phyloP scores from a whole-genome alignment of 768 basidiomycete genomes.

The Boletus insuetus region DNA sequence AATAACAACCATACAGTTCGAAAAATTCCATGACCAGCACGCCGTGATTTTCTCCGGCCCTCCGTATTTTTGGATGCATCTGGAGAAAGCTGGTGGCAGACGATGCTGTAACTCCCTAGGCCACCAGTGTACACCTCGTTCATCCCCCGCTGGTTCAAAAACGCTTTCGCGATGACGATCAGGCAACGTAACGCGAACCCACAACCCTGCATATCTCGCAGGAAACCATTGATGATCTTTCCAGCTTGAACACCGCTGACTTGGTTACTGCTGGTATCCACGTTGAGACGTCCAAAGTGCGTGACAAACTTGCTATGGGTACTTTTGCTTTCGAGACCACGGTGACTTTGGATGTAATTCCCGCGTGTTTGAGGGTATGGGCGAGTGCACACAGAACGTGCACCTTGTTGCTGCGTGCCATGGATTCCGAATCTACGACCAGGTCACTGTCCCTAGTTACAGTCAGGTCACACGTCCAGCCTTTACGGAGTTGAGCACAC shows the following conservation, averaged over 20 bases:
- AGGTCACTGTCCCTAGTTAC: slow-evolving; percentile 85
- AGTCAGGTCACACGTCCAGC: slow-evolving; percentile 10
- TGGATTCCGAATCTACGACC: slow-evolving; percentile 75
- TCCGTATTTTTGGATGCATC: slow-evolving; percentile 93
- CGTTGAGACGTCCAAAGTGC: slow-evolving; percentile 72
- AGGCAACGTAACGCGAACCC: slow-evolving; percentile 76
- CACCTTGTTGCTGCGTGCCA: slow-evolving; percentile 69
- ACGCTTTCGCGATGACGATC: slow-evolving; percentile 87
- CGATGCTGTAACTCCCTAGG: slow-evolving; percentile 90
- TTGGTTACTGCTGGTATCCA: slow-evolving; percentile 95
- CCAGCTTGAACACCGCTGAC: slow-evolving; percentile 79
- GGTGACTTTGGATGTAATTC: slow-evolving; percentile 76
- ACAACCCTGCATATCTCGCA: slow-evolving; percentile 54
- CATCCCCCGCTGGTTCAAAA: slow-evolving; percentile 85
- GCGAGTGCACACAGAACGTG: slow-evolving; percentile 76
- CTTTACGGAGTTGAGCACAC: slow-evolving; percentile 27
- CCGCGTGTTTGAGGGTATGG: slow-evolving; percentile 66
- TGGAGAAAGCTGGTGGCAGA: slow-evolving; percentile 95
- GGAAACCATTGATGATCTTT: slow-evolving; percentile 75
- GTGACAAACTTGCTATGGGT: slow-evolving; percentile 94
- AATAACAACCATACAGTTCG: slow-evolving; percentile 88
- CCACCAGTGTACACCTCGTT: slow-evolving; percentile 97
- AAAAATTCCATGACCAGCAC: slow-evolving; percentile 97
- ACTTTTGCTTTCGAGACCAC: slow-evolving; percentile 94
- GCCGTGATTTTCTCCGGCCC: slow-evolving; percentile 85